A percentile compares a stretch with the other conserved stretches of the same genome.
phyloP scores from a whole-genome alignment of 805 yeast genomes.

The Candida germanica region DNA sequence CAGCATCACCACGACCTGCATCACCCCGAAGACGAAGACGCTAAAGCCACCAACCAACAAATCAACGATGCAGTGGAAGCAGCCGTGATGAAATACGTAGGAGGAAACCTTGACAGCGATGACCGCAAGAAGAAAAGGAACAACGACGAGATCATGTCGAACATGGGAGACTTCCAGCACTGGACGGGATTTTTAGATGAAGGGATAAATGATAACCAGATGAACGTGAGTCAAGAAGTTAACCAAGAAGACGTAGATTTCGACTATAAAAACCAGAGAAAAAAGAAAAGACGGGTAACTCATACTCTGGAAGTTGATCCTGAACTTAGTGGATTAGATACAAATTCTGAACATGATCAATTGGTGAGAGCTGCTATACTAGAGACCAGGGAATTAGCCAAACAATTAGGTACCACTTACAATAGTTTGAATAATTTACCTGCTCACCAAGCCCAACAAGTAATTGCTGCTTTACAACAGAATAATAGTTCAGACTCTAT shows the following conservation, averaged over 20 bases:
- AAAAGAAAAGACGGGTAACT: conserved; percentile 12
- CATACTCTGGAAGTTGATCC: conserved; percentile 30
- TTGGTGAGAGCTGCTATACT: conserved; percentile 68
- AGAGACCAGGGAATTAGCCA: conserved; percentile 63
- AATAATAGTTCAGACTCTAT: conserved; percentile 7
- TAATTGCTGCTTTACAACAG: conserved; percentile 23
- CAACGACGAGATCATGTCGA: conserved; percentile 41
- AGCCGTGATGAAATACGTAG: conserved; percentile 72
- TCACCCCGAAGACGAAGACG: conserved; percentile 17
- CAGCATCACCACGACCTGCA: too few species aligned
- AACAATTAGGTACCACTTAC: conserved; percentile 18
- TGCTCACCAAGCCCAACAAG: conserved; percentile 28
- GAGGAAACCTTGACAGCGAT: conserved; percentile 50
- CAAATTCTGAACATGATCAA: conserved; percentile 53
- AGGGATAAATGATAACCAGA: conserved; percentile 19
- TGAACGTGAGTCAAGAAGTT: not conserved
- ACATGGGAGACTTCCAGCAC: conserved; percentile 49
- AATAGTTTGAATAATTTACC: conserved; percentile 9
- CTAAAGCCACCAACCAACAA: conserved; percentile 35
- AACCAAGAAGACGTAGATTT: conserved; percentile 9
- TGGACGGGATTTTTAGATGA: conserved; percentile 54
- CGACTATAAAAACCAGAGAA: conserved; percentile 9
- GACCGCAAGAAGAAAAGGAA: conserved; percentile 17
- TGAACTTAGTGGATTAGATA: conserved; percentile 33
- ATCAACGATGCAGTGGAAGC: conserved; percentile 64